Base-by-base conservation (phyloP, 1,284 basidiomycete genomes). In the Porodaedalea pini region DNA sequence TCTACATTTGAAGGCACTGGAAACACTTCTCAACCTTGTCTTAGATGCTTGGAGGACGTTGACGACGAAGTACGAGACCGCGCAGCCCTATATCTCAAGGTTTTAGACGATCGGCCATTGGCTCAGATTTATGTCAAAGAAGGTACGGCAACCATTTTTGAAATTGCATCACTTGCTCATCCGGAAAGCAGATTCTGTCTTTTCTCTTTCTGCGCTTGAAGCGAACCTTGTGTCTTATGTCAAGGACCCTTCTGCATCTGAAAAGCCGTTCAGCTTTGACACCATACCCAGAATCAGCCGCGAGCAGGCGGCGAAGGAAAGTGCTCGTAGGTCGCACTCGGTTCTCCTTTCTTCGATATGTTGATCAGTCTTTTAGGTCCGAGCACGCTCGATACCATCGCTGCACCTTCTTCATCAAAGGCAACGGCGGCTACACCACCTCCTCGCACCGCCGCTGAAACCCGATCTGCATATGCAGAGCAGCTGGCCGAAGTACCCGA, bases 21-120 rank as follows among this genome's bases (percentile, higher is more conserved):
- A 45, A 49, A 41, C 25, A 5, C n/a, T 40, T 59, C 62, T 4
- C 60, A 23, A n/a, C 51, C 50, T 59, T 19, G 51, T 66, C 36
- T 32, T 61, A 93, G 94, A 65, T 99, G 97, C 70, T 77, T 99
- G 63, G 97, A 99, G 70, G 97, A 99, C 72, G 93, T 98, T 17
- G 97, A 99, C 62, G 97, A 99, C 69, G 97, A 99, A 78, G 97
- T 99, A 60, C 87, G 97, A 54, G 97, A 99, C 71, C 90, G 97
- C 59, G 97, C 96, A 4, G 93, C 96, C 8, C 82, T 99, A 73
- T 98, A 97, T 73, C 80, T 97, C 61, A 88, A 85, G 74, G 81
- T 92, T 5, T 84, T 98, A 66, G 81, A 88, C 63, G 90, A 92
- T 69, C 83, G 89, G 62, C 73, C 81, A 13, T 77, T 99, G 57